Evolutionary conservation across 257 asterid species (phyloP), one percentile per base, ranked within the genome.

Genomic region (Penstemon eatonii): DNA sequence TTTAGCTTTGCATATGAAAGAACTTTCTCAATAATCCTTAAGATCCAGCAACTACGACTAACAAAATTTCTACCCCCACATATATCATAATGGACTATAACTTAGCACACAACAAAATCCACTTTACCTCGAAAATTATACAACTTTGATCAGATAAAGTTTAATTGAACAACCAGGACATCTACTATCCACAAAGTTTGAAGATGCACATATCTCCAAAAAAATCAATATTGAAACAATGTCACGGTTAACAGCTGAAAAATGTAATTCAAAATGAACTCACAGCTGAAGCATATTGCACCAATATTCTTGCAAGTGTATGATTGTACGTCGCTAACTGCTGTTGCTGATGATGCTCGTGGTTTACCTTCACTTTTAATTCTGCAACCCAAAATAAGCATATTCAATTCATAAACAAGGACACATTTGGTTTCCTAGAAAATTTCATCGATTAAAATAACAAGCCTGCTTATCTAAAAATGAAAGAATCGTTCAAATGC

Each of bases 261-360:
- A 15, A 15, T 15, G 18, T 15, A 64, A 61, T 58, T 66, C 63
- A 63, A 51, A 67, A 67, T 54, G 43, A 75, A 76, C 96, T 86
- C 82, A 94, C 99, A 15, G 96, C 99, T 18, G 99, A 91, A 71
- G 99, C 96, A 83, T 91, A 94, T 73, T 91, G 89, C 73, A 81
- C 98, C 83, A 94, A 71, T 65, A 80, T 85, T 73, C 65, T 81
- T 53, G 98, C 96, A 69, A 94, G 88, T 5, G 98, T 91, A 72
- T 82, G 95, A 75, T 91, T 91, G 71, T 84, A 91, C 10, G 37
- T 70, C 37, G 85, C 78, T 68, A 51, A 33, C 6, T 70, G 74
- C 36, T 80, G 79, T 64, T 77, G 82, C 47, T 70, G 67, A 10
- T 53, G 82, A 51, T 73, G 85, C 60, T 73, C 78, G 64, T 81